A percentile compares a stretch with the other conserved stretches of the same genome.
phyloP scores from a whole-genome alignment of 1,284 basidiomycete species.

The Apiotrichum veenhuisii region DNA sequence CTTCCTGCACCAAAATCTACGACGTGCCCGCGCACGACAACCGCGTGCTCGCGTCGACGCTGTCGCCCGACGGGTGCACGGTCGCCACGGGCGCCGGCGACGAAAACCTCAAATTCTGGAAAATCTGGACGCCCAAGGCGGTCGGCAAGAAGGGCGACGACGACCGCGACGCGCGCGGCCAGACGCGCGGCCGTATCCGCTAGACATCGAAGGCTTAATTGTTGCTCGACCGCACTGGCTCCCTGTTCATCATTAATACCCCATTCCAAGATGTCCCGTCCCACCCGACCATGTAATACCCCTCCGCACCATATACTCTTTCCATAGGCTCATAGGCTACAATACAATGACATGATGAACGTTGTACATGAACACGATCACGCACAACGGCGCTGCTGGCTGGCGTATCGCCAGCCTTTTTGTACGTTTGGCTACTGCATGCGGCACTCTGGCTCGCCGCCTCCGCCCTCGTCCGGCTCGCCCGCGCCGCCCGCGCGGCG shows the following conservation, averaged over 20 bases:
- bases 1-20: conserved; percentile 66
- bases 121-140: conserved; percentile 47
- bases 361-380: not conserved
- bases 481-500: not conserved
- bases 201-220: not conserved
- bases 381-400: too few relatives aligned
- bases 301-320: not conserved
- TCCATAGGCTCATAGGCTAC: not conserved
- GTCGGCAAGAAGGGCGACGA: conserved; percentile 33
- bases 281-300: too few relatives aligned
- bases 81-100: conserved; percentile 87
- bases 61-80: conserved; percentile 81
- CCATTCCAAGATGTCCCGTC: not conserved
- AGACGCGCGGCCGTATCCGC: conserved; percentile 17
- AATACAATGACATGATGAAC: not conserved
- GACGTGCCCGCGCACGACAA: conserved; percentile 93
- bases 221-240: not conserved
- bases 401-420: too few relatives aligned
- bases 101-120: conserved; percentile 75
- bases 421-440: conserved; percentile 4
- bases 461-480: not conserved
- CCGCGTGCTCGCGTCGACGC: conserved; percentile 76
- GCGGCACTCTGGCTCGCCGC: not conserved
- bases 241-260: not conserved
- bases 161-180: conserved; percentile 20